Percentiles rank a stretch among this genome's conserved stretches.
Evolutionary conservation across 106 monocot genomes (phyloP).

Genomic region (Agapanthus africanus): DNA sequence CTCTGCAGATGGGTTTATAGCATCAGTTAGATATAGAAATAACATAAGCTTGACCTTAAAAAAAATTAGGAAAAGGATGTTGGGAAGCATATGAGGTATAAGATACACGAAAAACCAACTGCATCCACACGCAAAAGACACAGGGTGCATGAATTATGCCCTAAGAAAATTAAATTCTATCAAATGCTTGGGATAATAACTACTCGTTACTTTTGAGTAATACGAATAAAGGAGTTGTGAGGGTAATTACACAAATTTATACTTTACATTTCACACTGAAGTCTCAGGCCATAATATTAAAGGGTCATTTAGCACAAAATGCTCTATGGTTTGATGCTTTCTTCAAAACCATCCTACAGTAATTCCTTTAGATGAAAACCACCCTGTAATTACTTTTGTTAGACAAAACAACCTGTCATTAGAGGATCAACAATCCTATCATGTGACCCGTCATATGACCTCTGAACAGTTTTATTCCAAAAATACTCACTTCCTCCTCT

Average conservation of each 20-base stretch:
- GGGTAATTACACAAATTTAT: not conserved
- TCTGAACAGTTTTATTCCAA: too few relatives aligned
- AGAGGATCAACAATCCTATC: too few relatives aligned
- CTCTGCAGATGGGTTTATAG: slow-evolving; percentile 41
- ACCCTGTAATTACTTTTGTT: too few relatives aligned
- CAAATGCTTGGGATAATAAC: not conserved
- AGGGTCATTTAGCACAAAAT: too few relatives aligned
- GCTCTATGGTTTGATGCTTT: too few relatives aligned
- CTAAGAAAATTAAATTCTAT: not conserved
- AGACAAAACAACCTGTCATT: too few relatives aligned
- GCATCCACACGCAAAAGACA: not conserved
- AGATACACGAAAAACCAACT: not conserved
- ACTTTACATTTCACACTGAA: not conserved
- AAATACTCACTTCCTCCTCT: too few relatives aligned
- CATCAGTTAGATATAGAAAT: not conserved
- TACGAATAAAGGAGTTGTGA: not conserved
- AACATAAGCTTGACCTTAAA: not conserved
- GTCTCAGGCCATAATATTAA: not conserved
- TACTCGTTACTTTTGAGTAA: not conserved
- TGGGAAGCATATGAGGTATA: not conserved
- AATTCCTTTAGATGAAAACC: too few relatives aligned
- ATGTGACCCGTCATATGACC: too few relatives aligned
- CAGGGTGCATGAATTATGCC: not conserved
- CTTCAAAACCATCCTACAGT: too few relatives aligned
- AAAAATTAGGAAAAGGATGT: not conserved